phyloP scores from a whole-genome alignment of 1,284 basidiomycete genomes.

The Sporisorium reilianum region DNA sequence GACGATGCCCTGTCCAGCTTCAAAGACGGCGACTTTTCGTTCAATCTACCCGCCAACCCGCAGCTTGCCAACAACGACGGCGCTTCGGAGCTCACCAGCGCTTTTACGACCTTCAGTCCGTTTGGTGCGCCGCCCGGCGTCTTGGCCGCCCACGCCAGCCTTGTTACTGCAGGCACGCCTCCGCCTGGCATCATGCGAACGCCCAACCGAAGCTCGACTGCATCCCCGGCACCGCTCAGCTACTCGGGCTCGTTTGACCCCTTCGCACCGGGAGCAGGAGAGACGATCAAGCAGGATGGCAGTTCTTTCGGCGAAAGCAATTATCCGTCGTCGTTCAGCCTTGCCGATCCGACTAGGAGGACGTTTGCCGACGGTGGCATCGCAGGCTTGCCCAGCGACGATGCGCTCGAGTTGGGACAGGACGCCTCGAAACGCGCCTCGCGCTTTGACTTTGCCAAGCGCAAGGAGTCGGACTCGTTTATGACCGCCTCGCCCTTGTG shows the following conservation, averaged over 20 bases:
- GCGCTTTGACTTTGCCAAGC: slow-evolving; percentile 63
- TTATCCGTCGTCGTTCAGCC: slow-evolving; percentile 45
- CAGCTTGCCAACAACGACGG: slow-evolving; percentile 35
- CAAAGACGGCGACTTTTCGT: slow-evolving; percentile 65
- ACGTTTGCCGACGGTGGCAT: slow-evolving; percentile 16
- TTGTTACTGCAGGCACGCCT: slow-evolving; percentile 37
- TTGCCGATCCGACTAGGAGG: slow-evolving; percentile 56
- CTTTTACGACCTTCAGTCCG: slow-evolving; percentile 45
- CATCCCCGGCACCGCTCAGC: slow-evolving; percentile 47
- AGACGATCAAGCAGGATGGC: slow-evolving; percentile 47
- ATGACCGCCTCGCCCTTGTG: slow-evolving; percentile 41
- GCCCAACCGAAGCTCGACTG: slow-evolving; percentile 46
- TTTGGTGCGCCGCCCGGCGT: slow-evolving; percentile 43
- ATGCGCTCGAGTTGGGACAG: slow-evolving; percentile 20
- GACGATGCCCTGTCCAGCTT: slow-evolving; percentile 63
- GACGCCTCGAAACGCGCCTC: slow-evolving; percentile 50
- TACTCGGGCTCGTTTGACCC: slow-evolving; percentile 67
- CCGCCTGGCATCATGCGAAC: slow-evolving; percentile 36
- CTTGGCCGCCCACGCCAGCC: slow-evolving; percentile 36
- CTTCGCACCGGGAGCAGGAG: slow-evolving; percentile 59
- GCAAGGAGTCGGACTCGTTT: slow-evolving; percentile 56
- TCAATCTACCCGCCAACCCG: slow-evolving; percentile 55
- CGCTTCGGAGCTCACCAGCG: slow-evolving; percentile 38
- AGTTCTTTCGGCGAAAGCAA: slow-evolving; percentile 35
- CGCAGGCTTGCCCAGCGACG: slow-evolving; percentile 21